These are phyloP conservation scores for Paraphaeosphaeria sporulosa DNA, from an alignment of 2,329 filamentous ascomycete genomes.

Conservation along the genomic window DNA sequence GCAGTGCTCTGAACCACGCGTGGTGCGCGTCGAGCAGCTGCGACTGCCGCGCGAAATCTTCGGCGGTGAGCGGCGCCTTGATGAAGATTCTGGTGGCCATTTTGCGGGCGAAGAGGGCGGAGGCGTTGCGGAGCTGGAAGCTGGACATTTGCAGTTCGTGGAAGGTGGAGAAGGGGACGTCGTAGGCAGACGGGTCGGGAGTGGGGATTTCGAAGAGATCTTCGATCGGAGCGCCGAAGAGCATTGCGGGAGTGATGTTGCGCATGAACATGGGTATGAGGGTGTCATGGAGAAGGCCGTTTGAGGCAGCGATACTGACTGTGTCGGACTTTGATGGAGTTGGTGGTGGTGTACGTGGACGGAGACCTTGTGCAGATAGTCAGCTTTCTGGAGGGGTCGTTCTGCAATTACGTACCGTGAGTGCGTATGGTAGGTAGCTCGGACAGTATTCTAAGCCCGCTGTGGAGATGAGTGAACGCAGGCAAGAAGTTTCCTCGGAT, in stretches of 20 bases:
- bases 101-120: conserved; percentile 21
- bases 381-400: neutral
- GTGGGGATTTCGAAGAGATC: conserved; percentile 17
- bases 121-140: conserved; percentile 33
- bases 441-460: conserved; percentile 50
- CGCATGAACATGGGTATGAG: conserved; percentile 33
- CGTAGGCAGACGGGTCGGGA: conserved; percentile 13
- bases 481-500: conserved; percentile 51
- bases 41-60: conserved; percentile 12
- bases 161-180: conserved; percentile 20
- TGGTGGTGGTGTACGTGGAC: conserved; percentile 1
- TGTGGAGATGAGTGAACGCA: conserved; percentile 53
- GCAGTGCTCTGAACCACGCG: conserved; percentile 17
- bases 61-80: neutral
- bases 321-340: neutral
- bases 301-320: neutral
- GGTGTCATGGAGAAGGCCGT: conserved; percentile 19
- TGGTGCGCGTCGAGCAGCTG: conserved; percentile 18
- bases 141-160: conserved; percentile 25
- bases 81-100: conserved; percentile 11
- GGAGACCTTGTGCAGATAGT: neutral
- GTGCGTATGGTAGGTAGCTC: conserved; percentile 19
- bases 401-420: neutral
- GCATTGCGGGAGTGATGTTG: conserved; percentile 24
- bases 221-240: conserved; percentile 27